phyloP scores from a whole-genome alignment of 108 stramenopile genomes.

The Pseudonitzschia delicatissima region DNA sequence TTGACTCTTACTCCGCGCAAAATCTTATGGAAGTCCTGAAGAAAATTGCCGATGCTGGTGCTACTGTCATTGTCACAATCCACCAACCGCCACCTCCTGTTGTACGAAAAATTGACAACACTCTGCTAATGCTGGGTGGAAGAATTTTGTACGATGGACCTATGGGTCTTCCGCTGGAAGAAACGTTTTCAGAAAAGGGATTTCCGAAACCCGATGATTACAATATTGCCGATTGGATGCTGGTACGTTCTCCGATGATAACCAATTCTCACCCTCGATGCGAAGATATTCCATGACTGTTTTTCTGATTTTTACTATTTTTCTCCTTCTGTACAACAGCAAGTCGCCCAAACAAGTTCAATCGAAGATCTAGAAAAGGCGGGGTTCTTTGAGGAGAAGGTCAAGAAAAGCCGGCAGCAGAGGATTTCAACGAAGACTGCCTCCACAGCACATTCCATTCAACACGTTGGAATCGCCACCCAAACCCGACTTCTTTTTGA shows the following conservation, averaged over 20 bases:
- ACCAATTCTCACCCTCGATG: not conserved
- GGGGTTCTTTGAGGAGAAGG: conserved; percentile 33
- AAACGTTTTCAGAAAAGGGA: conserved; percentile 26
- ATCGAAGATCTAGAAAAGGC: conserved; percentile 35
- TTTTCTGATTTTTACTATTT: not conserved
- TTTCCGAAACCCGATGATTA: conserved; percentile 62
- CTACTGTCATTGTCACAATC: conserved; percentile 67
- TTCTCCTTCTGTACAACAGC: not conserved
- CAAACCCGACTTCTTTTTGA: conserved; percentile 35
- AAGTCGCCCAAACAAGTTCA: conserved; percentile 44
- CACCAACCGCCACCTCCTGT: conserved; percentile 77
- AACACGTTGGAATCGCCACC: conserved; percentile 33
- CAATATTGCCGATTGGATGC: conserved; percentile 74
- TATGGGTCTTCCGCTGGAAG: conserved; percentile 37
- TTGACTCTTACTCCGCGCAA: conserved; percentile 65
- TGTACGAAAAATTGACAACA: conserved; percentile 50
- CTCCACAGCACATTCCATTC: conserved; percentile 25
- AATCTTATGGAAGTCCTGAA: conserved; percentile 54
- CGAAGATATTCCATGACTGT: not conserved
- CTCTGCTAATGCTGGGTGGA: conserved; percentile 54
- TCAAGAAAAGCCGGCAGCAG: not conserved
- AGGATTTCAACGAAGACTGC: conserved; percentile 29
- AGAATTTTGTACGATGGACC: conserved; percentile 51
- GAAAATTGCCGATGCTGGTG: conserved; percentile 60
- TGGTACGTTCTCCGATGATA: conserved; percentile 30